Base-by-base conservation (phyloP, 2,329 filamentous ascomycete genomes). In the Alternaria sp. region DNA sequence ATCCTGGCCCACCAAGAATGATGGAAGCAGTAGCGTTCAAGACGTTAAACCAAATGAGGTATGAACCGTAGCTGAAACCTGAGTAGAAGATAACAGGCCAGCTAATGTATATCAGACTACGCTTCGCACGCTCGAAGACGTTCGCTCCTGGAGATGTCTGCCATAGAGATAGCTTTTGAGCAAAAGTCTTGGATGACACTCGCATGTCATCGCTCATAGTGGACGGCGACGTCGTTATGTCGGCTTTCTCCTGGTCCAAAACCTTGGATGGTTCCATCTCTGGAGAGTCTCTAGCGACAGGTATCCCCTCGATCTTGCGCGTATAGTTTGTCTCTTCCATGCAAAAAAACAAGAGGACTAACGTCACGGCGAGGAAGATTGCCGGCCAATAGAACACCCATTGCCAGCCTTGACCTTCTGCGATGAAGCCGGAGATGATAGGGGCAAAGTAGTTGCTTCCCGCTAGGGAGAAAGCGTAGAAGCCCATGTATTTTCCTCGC, bases 291-390 rank as follows among this genome's bases (percentile, higher is more conserved):
- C 61, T 20, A 46, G 54, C 24, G 2, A 57, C 38, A 5, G 57
- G 38, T 3, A 63, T 58, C 16, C 67, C 66, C 5, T 65, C 60
- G 8, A 76, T 78, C 5, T 70, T 56, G 6, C 83, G 81, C 51
- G 78, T 66, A 62, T 83, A 87, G 69, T 86, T 88, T 5, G 86
- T 87, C 72, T 88, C 87, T 71, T 88, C 87, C 79, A 87, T 83
- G 71, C 84, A 83, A 66, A 88, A 84, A 75, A 87, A 87, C 2
- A 85, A 74, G 63, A 86, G 80, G 18, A 88, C 66, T 38, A 85
- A 83, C 9, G 76, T 79, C 1, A 83, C 73, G 1, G 75, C 84
- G 3, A 77, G 72, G 63, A 88, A 81, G 28, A 89, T 87, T 5
- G 86, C 83, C 34, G 82, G 82, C 79, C 84, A 87, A 65, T 84